These are phyloP conservation scores for Monilinia aucupariae DNA, from an alignment of 2,329 filamentous ascomycete species.

Conservation along the genomic window DNA sequence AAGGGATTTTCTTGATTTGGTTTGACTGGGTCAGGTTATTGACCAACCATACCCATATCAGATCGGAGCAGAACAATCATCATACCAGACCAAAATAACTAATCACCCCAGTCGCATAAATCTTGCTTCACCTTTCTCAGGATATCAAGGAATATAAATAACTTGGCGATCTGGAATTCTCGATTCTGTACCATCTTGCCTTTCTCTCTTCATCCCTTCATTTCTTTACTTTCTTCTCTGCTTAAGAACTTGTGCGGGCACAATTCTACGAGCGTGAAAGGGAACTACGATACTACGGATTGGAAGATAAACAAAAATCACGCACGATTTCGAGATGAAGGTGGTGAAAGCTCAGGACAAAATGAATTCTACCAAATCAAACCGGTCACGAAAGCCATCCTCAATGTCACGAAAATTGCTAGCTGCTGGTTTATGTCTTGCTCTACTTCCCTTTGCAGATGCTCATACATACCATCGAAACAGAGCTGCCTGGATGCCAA, in stretches of 20 bases:
- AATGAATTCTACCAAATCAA: constrained; percentile 19
- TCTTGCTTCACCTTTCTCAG: constrained; percentile 1
- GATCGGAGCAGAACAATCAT: not conserved
- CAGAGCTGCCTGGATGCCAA: constrained; percentile 10
- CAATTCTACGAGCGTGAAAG: not conserved
- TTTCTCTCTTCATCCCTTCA: not conserved
- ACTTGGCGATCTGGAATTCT: not conserved
- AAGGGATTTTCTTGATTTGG: not conserved
- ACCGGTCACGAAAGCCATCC: constrained; percentile 17
- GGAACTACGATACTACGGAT: not conserved
- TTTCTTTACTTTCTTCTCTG: not conserved
- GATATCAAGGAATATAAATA: constrained; percentile 15
- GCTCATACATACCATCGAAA: constrained; percentile 18
- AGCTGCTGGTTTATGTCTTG: constrained; percentile 20
- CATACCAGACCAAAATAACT: not conserved
- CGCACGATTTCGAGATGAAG: not conserved
- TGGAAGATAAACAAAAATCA: not conserved
- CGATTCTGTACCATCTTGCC: not conserved
- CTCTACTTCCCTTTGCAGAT: constrained; percentile 20
- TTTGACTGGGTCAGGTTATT: not conserved
- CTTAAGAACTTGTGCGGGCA: not conserved
- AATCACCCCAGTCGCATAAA: not conserved
- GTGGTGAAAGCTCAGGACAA: not conserved
- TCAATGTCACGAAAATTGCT: constrained; percentile 16
- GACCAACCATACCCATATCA: constrained; percentile 6